Evolutionary conservation across 2,329 filamentous ascomycete species (phyloP), one percentile per base, ranked within the genome.

Genomic region (Lasiodiplodia sp.): DNA sequence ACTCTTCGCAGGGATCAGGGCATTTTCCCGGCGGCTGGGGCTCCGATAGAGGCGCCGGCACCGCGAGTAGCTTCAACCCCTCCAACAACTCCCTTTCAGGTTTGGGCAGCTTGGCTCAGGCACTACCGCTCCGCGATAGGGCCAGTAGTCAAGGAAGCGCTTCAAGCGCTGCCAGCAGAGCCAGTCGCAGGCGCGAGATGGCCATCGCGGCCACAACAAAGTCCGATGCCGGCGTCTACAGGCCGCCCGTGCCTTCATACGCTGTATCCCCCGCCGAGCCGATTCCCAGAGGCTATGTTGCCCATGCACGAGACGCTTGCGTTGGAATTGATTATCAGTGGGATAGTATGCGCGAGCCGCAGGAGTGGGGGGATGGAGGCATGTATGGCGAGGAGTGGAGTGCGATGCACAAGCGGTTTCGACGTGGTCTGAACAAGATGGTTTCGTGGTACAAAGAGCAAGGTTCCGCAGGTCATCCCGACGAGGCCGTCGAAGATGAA

Each of bases 381-480:
- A 87, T 91, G 53, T 92, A 93, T 73, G 94, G 93, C 0, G 96
- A 99, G 79, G 96, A 98, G 80, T 99, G 96, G 96, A 92, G 93
- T 37, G 86, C 89, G 3, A 98, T 99, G 96, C 96, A 99, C 80
- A 91, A 90, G 76, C 88, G 96, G 25, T 97, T 98, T 75, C 87
- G 94, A 47, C 88, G 85, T 70, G 95, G 95, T 0, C 80, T 97
- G 49, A 90, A 92, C 72, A 88, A 88, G 55, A 87, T 97, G 82
- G 84, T 97, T 14, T 87, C 91, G 69, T 98, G 94, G 92, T 99
- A 99, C 77, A 81, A 82, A 66, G 81, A 85, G 77, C 74, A 88
- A 79, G 71, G 81, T 68, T 80, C 82, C 2, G 79, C 75, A 66
- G 75, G 76, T 38, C 79, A 80, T 0, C 73, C 76, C 38, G 75